Evolutionary conservation across 163 green algal species (phyloP).

Genomic region (Chlamydomonas reinhardtii): DNA sequence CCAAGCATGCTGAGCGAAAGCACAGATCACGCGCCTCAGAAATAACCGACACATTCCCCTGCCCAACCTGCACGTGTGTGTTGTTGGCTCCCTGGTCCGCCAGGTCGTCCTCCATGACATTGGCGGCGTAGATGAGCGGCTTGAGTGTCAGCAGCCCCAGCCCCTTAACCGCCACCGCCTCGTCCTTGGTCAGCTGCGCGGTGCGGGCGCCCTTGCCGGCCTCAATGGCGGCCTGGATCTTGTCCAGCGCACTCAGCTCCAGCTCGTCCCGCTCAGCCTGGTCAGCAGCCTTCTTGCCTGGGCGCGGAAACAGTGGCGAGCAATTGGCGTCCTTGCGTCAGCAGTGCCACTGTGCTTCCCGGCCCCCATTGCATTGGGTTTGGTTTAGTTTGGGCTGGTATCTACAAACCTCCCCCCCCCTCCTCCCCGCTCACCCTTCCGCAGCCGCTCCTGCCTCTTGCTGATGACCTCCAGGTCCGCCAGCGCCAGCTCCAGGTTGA

Average conservation of each 20-base stretch:
- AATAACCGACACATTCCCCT: too few species aligned
- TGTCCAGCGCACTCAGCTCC: slow-evolving; percentile 72
- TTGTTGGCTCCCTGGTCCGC: slow-evolving; percentile 84
- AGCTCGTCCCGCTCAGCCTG: slow-evolving; percentile 73
- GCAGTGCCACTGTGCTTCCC: too few species aligned
- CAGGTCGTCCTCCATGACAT: slow-evolving; percentile 95
- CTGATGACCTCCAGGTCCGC: slow-evolving; percentile 92
- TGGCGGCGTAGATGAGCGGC: slow-evolving; percentile 94
- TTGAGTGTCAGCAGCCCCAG: slow-evolving; percentile 96
- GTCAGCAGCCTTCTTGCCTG: slow-evolving; percentile 72
- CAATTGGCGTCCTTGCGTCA: too few species aligned
- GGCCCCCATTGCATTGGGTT: too few species aligned
- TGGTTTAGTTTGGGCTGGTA: too few species aligned
- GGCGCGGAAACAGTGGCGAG: neutral
- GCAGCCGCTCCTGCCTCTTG: slow-evolving; percentile 82
- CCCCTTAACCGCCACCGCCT: slow-evolving; percentile 78
- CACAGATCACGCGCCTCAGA: too few species aligned
- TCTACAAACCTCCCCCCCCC: too few species aligned
- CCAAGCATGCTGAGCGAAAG: too few species aligned
- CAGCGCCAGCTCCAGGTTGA: slow-evolving; percentile 98
- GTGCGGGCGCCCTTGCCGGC: slow-evolving; percentile 79
- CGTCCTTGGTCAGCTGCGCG: slow-evolving; percentile 85
- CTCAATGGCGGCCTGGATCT: slow-evolving; percentile 78
- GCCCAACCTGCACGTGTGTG: slow-evolving; percentile 78
- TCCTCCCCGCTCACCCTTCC: slow-evolving; percentile 70